Conservation (phyloP, 805 yeast genomes). For the Suhomyces emberorum region DNA sequence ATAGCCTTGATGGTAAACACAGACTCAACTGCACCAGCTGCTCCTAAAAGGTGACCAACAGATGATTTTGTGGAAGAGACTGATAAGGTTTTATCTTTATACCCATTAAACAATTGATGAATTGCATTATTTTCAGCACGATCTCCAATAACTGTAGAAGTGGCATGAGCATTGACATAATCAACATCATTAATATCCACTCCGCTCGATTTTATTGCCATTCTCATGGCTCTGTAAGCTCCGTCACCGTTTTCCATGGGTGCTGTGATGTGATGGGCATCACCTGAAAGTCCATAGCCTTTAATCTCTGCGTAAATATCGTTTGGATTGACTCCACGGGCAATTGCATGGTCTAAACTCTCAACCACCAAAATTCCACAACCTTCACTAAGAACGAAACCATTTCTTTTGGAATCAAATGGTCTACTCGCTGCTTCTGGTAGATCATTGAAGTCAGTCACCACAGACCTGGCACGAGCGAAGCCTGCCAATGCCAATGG, state of each 20-base stretch:
- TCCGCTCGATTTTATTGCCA: conserved; percentile 59
- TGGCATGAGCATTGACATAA: conserved; percentile 95
- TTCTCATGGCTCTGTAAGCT: conserved; percentile 76
- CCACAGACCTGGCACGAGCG: conserved; percentile 81
- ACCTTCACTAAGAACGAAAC: conserved; percentile 95
- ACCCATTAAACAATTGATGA: conserved; percentile 40
- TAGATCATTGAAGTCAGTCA: conserved; percentile 55
- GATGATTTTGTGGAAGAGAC: conserved; percentile 89
- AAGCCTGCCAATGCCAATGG: conserved; percentile 89
- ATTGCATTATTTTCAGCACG: conserved; percentile 82
- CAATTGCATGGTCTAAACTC: conserved; percentile 67
- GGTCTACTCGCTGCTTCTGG: conserved; percentile 80
- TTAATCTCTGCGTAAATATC: conserved; percentile 73
- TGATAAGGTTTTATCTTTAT: conserved; percentile 35
- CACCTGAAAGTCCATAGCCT: conserved; percentile 92
- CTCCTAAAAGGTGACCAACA: conserved; percentile 92
- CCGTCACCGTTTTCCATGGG: conserved; percentile 83
- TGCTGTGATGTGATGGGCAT: conserved; percentile 90
- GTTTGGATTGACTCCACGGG: conserved; percentile 48
- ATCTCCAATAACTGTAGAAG: conserved; percentile 89
- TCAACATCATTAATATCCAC: conserved; percentile 50
- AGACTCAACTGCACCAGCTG: conserved; percentile 93
- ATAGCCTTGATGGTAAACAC: conserved; percentile 74
- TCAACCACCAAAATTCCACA: conserved; percentile 80
- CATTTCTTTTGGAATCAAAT: conserved; percentile 72